Evolutionary conservation across 108 stramenopile species (phyloP), one percentile per base, ranked within the genome.

Genomic region (Nitzschia palea): DNA sequence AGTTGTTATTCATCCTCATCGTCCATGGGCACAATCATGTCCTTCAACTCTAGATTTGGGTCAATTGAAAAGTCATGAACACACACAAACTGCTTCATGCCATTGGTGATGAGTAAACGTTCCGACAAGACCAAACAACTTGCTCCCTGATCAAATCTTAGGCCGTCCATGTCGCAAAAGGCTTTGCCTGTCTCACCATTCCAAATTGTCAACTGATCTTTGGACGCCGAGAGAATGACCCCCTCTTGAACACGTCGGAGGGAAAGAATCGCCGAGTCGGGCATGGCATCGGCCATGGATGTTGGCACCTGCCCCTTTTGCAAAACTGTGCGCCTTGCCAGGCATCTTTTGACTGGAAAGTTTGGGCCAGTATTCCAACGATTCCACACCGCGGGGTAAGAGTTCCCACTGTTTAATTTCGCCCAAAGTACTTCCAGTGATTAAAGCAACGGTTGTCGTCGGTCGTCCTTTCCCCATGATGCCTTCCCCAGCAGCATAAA

Each of bases 21-120:
- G 18, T 48, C 47, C 47, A 48, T 48, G 18, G 9, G 47, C 8
- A 18, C 17, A n/a, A 48, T 48, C 47, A 48, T 48, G 18, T 48
- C 47, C 22, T 48, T 10, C 17, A 48, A 5, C 17, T 12, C n/a
- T 12, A 48, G 9, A 20, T 48, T 40, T 15, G 52, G 66, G 17
- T 67, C 66, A 34, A 67, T 67, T 0, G 68, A 31, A 81, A 89
- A 89, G 70, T 89, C 88, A 58, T 89, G 88, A 26, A 89, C 72
- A 61, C 88, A 89, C 31, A 89, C 85, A 60, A 61, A 73, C 12
- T 83, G 65, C 9, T 75, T 61, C 81, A 86, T 84, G 0, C 88
- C 88, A 59, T 89, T 70, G 0, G 88, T 89, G 0, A 69, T 34
- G 10, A 30, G 23, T 17, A 69, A 2, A 10, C 12, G 8, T 14